These are phyloP conservation scores for Leptodermis oblonga DNA, from an alignment of 257 asterid genomes.

Conservation along the genomic window DNA sequence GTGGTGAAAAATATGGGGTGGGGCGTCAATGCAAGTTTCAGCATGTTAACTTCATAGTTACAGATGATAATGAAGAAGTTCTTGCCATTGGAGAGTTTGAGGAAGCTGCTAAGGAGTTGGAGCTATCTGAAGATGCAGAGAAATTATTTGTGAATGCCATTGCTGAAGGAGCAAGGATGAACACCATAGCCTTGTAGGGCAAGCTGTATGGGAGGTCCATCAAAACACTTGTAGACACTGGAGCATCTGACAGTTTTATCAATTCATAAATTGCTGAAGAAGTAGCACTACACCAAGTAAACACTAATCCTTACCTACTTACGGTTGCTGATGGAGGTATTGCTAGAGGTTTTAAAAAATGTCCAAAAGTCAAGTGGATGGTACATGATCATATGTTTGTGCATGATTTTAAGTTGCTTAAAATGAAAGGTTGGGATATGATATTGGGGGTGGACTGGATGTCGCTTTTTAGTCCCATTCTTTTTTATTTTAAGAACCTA, in stretches of 20 bases:
- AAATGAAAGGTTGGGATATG: background rate
- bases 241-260: background rate
- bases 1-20: background rate
- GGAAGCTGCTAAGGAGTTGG: background rate
- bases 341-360: fast-evolving
- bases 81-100: background rate
- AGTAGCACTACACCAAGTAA: background rate
- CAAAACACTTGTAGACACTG: background rate
- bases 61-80: background rate
- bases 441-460: background rate
- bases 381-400: background rate
- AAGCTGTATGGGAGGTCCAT: background rate
- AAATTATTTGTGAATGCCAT: no score
- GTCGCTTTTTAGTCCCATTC: background rate
- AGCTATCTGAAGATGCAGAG: no score
- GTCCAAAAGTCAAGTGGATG: background rate
- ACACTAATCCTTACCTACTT: no score
- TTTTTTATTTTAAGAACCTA: background rate
- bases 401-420: background rate
- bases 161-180: no score
- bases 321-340: background rate
- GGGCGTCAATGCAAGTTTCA: background rate
- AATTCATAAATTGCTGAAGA: background rate
- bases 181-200: background rate
- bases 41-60: background rate